Evolutionary conservation across 1,284 basidiomycete species (phyloP), one percentile per base, ranked within the genome.

Genomic region (Fomitopsis schrenkii): DNA sequence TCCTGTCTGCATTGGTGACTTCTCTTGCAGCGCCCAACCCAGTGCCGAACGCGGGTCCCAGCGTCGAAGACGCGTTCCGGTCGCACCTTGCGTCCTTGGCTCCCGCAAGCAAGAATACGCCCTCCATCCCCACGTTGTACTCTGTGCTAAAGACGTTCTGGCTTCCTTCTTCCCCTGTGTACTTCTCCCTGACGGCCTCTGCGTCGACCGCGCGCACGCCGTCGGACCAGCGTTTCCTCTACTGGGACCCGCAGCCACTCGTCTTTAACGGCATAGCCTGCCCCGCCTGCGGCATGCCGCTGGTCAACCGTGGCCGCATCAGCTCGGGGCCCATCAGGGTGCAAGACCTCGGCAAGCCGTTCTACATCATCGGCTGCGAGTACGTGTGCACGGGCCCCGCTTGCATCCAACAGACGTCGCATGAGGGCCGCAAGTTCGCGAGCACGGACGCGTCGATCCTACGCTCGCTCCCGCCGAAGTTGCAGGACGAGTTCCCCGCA

Each of bases 331-430:
- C 89, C 0, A 75, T 90, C 69, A 90, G 89, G 67, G 80, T 90
- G 3, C 87, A 90, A 69, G 89, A 91, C 66, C 81, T 91, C 46
- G 84, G 86, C 62, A 83, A 83, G 63, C 87, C 89, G 2, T 91
- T 91, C 75, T 91, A 87, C 69, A 81, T 91, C 69, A 90, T 91
- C 46, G 89, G 87, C n/a, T 89, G 88, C 69, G 86, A 89, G 70
- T 91, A 91, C 63, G 76, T 80, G 2, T 91, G 89, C 70, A 80
- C 77, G 59, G 83, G 80, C 33, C 58, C 72, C 0, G 83, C 72
- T 35, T 88, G 83, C 70, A 64, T 75, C 36, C 70, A 74, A 19
- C 68, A 71, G 28, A 73, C 72, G 28, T 71, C 73, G 7, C 59
- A 79, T 1, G 84, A 85, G 40, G 85, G 84, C 0, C 81, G 87